Evolutionary conservation across 176 grass and related monocot species (phyloP).

Genomic region (Eleusine coracana): DNA sequence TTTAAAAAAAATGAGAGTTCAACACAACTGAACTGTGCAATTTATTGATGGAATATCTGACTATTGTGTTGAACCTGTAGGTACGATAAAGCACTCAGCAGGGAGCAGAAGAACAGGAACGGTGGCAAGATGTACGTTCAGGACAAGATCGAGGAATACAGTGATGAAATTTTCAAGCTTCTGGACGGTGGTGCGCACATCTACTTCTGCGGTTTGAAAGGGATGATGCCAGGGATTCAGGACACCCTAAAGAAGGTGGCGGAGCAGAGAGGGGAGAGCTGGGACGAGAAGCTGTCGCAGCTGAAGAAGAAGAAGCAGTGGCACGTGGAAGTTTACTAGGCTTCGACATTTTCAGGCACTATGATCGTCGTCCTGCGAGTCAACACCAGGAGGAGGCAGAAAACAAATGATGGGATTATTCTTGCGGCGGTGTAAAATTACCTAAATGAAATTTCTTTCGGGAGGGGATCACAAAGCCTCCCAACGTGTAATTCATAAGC

Average conservation of each 20-base stretch:
- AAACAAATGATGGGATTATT: constrained; percentile 9
- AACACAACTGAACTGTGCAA: background rate
- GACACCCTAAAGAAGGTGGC: constrained; percentile 87
- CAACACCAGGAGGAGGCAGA: background rate
- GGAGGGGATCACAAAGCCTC: background rate
- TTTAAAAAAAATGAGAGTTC: background rate
- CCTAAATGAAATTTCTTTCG: background rate
- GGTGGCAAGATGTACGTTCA: constrained; percentile 98
- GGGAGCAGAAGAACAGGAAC: constrained; percentile 86
- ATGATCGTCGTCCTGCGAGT: background rate
- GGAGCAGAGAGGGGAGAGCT: constrained; percentile 86
- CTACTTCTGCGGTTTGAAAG: constrained; percentile 96
- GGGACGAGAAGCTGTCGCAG: constrained; percentile 83
- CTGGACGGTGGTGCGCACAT: constrained; percentile 83
- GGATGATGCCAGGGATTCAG: constrained; percentile 97
- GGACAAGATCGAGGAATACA: constrained; percentile 98
- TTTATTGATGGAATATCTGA: background rate
- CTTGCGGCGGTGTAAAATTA: constrained; percentile 29
- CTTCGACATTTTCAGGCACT: background rate
- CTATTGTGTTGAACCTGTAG: background rate
- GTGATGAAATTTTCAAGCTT: constrained; percentile 89
- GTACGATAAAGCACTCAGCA: constrained; percentile 65
- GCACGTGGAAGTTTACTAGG: constrained; percentile 95
- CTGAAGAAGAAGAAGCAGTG: constrained; percentile 99
- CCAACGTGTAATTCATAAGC: constrained; percentile 48